Base-by-base conservation (phyloP, 2,329 filamentous ascomycete genomes). In the Thelonectria rubi region DNA sequence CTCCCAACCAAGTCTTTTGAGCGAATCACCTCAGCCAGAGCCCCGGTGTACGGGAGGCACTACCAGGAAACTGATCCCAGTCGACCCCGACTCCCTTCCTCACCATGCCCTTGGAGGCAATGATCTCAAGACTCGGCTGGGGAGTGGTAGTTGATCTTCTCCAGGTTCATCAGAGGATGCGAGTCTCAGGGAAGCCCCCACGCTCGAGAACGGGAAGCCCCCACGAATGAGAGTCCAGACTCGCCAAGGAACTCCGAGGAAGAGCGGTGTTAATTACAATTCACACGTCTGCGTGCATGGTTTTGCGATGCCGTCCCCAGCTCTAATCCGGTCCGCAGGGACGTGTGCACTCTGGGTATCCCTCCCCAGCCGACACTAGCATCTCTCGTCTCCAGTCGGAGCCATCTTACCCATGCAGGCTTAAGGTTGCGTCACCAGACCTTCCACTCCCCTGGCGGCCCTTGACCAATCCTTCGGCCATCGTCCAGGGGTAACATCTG, bases 101-200 rank as follows among this genome's bases (percentile, higher is more conserved):
- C 21, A 14, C 20, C 17, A 42, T 26, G 18, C 37, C 50, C 15
- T n/a, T 34, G 43, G 32, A 14, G 37, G 42, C 34, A 46, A 21
- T 40, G 30, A 40, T 40, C 47, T 34, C 9, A 34, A 34, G 32
- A 3, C 32, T 62, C 63, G 56, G 40, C 40, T 64, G 32, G 26
- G 24, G 58, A 57, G 34, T 39, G 5, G 17, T 12, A n/a, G 52
- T 40, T 52, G 49, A 62, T 63, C 62, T 60, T 58, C 37, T 50
- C 53, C 62, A 34, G 34, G 43, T 42, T 46, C 21, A 42, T 24
- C 4, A 4, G 24, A 24, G 24, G 34, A 21, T 11, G 32, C 30
- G 12, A 15, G 43, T 15, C 34, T 26, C 34, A 37, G 18, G 30
- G 39, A 49, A 42, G 54, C 63, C 49, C 58, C 55, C 60, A 59